Conservation (phyloP, 495 filamentous ascomycete genomes). For the Penicillium waksmanii region DNA sequence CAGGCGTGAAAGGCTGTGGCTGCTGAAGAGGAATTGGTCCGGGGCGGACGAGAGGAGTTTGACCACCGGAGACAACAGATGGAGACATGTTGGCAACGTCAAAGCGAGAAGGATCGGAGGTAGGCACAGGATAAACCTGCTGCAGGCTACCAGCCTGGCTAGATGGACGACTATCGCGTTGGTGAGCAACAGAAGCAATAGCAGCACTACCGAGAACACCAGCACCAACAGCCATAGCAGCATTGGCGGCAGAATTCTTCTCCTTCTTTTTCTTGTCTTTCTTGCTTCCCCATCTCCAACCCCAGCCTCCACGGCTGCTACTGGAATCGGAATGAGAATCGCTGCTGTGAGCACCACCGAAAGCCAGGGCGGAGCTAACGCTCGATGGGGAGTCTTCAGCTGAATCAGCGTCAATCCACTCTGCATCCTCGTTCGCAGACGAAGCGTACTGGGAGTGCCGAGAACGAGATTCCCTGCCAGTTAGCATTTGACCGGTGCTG, state of each 20-base stretch:
- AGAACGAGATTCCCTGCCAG: conserved; percentile 41
- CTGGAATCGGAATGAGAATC: conserved; percentile 59
- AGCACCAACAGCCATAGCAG: conserved; percentile 33
- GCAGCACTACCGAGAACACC: conserved; percentile 40
- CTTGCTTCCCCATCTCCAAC: conserved; percentile 61
- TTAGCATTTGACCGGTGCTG: conserved; percentile 45
- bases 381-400: conserved; percentile 52
- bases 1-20: conserved; percentile 59
- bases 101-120: conserved; percentile 62
- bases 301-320: conserved; percentile 51
- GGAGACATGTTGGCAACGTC: conserved; percentile 56
- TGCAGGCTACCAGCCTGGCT: conserved; percentile 45
- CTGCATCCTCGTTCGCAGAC: conserved; percentile 52
- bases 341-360: conserved; percentile 48
- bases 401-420: conserved; percentile 64
- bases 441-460: conserved; percentile 35
- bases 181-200: conserved; percentile 32
- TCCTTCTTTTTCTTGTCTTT: conserved; percentile 48
- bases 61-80: conserved; percentile 42
- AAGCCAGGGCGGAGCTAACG: conserved; percentile 60
- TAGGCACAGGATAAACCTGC: conserved; percentile 60
- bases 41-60: conserved; percentile 53
- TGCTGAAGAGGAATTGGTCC: conserved; percentile 59
- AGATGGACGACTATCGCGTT: conserved; percentile 29
- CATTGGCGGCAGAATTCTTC: conserved; percentile 29